These are phyloP conservation scores for Sonneratia caseolaris DNA, from an alignment of 345 rosid species.

Conservation along the genomic window DNA sequence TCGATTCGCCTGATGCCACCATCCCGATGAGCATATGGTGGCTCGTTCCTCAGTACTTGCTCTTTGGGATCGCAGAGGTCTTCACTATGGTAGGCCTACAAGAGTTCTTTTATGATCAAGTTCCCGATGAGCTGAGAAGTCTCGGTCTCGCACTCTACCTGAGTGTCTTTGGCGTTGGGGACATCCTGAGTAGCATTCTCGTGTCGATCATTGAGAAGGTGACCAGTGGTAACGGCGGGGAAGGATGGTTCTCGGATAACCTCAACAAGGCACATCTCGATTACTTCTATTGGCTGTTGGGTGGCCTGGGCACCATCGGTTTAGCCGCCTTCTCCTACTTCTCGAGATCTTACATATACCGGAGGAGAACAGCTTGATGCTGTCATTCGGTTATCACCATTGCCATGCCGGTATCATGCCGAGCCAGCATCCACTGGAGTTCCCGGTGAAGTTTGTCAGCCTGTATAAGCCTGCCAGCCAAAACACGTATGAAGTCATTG, in stretches of 20 bases:
- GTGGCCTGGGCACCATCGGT: slow-evolving; percentile 13
- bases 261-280: slow-evolving; percentile 26
- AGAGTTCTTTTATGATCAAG: slow-evolving; percentile 28
- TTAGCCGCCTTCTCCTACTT: slow-evolving; percentile 13
- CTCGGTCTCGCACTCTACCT: slow-evolving; percentile 21
- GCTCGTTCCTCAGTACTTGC: slow-evolving; percentile 24
- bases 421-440: not conserved
- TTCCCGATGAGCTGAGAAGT: slow-evolving; percentile 21
- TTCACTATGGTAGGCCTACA: slow-evolving; percentile 28
- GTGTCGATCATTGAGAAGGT: slow-evolving; percentile 11
- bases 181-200: slow-evolving; percentile 21
- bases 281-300: slow-evolving; percentile 25
- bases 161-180: slow-evolving; percentile 21
- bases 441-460: not conserved
- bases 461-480: no score
- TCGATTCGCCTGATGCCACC: slow-evolving; percentile 14
- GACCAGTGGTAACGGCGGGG: slow-evolving; percentile 4
- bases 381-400: not conserved
- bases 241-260: slow-evolving; percentile 21
- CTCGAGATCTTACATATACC: slow-evolving; percentile 19
- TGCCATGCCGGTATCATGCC: not conserved
- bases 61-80: slow-evolving; percentile 21
- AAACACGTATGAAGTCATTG: no score
- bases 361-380: slow-evolving; percentile 10
- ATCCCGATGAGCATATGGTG: slow-evolving; percentile 26